These are phyloP conservation scores for Vararia minispora DNA, from an alignment of 768 basidiomycete genomes.

Conservation along the genomic window DNA sequence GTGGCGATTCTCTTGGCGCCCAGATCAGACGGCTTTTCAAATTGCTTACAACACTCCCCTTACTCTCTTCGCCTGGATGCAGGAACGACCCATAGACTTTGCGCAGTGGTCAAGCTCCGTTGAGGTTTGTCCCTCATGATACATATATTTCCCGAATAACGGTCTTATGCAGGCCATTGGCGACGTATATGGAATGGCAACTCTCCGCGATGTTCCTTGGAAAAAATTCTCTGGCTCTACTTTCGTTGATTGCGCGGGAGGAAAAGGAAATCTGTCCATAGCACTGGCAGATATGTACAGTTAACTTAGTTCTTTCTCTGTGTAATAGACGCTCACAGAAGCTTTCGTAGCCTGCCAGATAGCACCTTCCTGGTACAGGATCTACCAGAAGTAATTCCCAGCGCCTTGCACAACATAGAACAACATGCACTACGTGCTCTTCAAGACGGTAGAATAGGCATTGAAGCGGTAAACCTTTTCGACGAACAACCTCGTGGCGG, in stretches of 20 bases:
- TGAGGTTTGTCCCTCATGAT: conserved; percentile 3
- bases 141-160: neutral
- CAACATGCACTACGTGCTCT: neutral
- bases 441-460: neutral
- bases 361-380: conserved; percentile 3
- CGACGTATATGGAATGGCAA: conserved; percentile 4
- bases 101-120: conserved; percentile 6
- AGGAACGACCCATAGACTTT: conserved; percentile 4
- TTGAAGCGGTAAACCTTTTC: conserved; percentile 4
- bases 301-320: neutral
- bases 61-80: conserved; percentile 10
- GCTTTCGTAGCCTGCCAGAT: neutral
- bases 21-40: conserved; percentile 10
- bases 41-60: conserved; percentile 5
- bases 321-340: neutral
- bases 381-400: conserved; percentile 7
- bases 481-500: conserved; percentile 4
- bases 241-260: conserved; percentile 5
- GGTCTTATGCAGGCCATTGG: neutral
- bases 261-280: conserved; percentile 6
- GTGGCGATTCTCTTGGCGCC: conserved; percentile 12
- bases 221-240: neutral
- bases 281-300: conserved; percentile 5
- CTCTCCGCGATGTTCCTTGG: conserved; percentile 5
- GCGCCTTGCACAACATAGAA: conserved; percentile 2